A percentile compares a stretch with the other conserved stretches of the same genome.
phyloP scores from a whole-genome alignment of 306 rosid genomes.

The Boehmeria nivea region DNA sequence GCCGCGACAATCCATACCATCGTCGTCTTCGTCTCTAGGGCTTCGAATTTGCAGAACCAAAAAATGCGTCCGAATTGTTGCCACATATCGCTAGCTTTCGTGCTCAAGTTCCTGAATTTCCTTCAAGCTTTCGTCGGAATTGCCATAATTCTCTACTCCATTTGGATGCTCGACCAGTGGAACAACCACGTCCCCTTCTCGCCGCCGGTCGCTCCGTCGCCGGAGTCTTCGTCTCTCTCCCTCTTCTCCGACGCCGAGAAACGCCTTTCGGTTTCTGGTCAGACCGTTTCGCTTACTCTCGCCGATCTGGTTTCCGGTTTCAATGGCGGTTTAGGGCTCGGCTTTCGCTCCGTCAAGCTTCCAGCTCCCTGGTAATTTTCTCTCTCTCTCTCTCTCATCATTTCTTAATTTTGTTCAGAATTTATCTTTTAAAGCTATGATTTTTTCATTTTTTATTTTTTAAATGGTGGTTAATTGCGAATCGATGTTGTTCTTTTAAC shows the following conservation, averaged over 20 bases:
- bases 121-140: constrained; percentile 84
- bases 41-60: not conserved
- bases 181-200: constrained; percentile 42
- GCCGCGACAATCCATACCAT: not conserved
- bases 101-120: constrained; percentile 66
- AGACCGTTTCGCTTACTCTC: constrained; percentile 17
- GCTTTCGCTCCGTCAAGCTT: constrained; percentile 42
- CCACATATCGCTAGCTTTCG: constrained; percentile 67
- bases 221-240: constrained; percentile 23
- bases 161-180: constrained; percentile 89
- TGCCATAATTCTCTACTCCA: constrained; percentile 64
- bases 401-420: not conserved
- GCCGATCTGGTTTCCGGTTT: constrained; percentile 33
- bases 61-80: constrained; percentile 63
- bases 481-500: too few relatives aligned
- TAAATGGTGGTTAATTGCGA: too few relatives aligned
- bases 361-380: constrained; percentile 72
- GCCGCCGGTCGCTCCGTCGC: constrained; percentile 44
- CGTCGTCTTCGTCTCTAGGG: constrained; percentile 4
- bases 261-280: too few relatives aligned
- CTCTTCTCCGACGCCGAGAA: constrained; percentile 10
- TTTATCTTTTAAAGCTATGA: too few relatives aligned
- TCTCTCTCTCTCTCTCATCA: not conserved
- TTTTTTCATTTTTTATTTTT: too few relatives aligned
- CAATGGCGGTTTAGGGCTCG: constrained; percentile 23